phyloP scores from a whole-genome alignment of 2,329 filamentous ascomycete genomes.

The Davidsoniella australis region DNA sequence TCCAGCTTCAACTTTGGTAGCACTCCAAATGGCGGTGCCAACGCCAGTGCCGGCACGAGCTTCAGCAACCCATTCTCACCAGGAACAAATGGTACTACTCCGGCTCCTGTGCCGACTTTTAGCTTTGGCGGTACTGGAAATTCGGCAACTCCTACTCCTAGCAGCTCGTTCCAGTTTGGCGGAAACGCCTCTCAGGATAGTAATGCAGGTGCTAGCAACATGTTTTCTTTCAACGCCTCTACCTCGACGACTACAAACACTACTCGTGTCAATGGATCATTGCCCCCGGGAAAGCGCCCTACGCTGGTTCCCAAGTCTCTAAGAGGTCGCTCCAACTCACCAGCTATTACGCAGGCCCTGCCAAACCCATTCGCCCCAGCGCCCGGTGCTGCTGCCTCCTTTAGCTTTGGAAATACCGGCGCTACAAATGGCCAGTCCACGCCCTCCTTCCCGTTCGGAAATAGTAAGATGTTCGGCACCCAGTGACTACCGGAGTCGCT shows the following conservation, averaged over 20 bases:
- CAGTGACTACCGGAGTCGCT: constrained; percentile 12
- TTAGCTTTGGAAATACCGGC: constrained; percentile 11
- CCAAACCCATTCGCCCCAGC: constrained; percentile 9
- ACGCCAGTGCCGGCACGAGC: constrained; percentile 16
- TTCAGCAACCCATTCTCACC: constrained; percentile 25
- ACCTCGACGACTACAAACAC: constrained; percentile 7
- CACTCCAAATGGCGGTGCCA: constrained; percentile 11
- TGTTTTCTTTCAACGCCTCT: constrained; percentile 12
- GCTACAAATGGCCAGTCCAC: constrained; percentile 8
- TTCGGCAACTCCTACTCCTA: constrained; percentile 4
- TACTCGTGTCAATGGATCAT: constrained; percentile 6
- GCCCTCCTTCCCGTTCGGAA: constrained; percentile 11
- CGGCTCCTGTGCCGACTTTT: constrained; percentile 16
- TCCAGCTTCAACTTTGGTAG: constrained; percentile 15
- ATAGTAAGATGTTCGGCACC: constrained; percentile 12
- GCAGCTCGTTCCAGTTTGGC: constrained; percentile 13
- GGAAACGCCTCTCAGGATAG: constrained; percentile 14
- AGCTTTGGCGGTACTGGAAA: constrained; percentile 22
- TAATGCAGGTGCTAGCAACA: constrained; percentile 16
- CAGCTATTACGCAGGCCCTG: constrained; percentile 11
- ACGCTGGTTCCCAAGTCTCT: constrained; percentile 14
- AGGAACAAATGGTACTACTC: neutral
- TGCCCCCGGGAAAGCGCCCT: constrained; percentile 23
- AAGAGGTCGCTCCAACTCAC: constrained; percentile 13
- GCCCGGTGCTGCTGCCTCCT: constrained; percentile 3